Conservation (phyloP, 495 filamentous ascomycete genomes). For the Aspergillus leporis region DNA sequence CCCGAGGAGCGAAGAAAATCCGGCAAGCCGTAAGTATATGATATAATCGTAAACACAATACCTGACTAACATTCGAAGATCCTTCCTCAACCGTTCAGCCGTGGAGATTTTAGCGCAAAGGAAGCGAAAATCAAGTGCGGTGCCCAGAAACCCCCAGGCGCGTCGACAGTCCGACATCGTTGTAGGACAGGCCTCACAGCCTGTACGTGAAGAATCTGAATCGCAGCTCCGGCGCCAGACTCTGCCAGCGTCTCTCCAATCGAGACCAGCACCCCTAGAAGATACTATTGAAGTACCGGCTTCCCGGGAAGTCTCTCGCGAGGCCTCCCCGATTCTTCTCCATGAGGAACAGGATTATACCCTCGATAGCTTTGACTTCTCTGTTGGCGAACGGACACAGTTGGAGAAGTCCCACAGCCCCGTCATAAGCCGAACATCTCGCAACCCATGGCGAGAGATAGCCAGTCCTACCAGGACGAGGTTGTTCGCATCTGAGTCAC, state of each 20-base stretch:
- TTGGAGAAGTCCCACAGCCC: slow-evolving; percentile 25
- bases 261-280: background rate
- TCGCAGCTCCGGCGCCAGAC: slow-evolving; percentile 11
- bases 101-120: slow-evolving; percentile 21
- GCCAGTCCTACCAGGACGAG: background rate
- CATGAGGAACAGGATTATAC: slow-evolving; percentile 13
- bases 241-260: slow-evolving; percentile 11
- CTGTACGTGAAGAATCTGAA: background rate
- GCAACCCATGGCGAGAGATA: background rate
- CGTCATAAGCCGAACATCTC: background rate
- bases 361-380: slow-evolving; percentile 7
- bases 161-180: slow-evolving; percentile 21
- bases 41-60: background rate
- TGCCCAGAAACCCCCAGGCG: background rate
- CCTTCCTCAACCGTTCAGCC: slow-evolving; percentile 12
- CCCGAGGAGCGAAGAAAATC: slow-evolving; percentile 22
- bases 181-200: background rate
- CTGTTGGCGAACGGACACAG: slow-evolving; percentile 6
- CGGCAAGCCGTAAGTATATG: slow-evolving; percentile 15
- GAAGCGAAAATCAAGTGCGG: slow-evolving; percentile 11
- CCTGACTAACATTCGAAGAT: slow-evolving; percentile 11
- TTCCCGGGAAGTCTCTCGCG: slow-evolving; percentile 10
- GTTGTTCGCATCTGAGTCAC: background rate
- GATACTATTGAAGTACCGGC: slow-evolving; percentile 8
- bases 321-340: slow-evolving; percentile 12